phyloP scores from a whole-genome alignment of 352 stramenopile genomes.

The Globisporangium spiculum region DNA sequence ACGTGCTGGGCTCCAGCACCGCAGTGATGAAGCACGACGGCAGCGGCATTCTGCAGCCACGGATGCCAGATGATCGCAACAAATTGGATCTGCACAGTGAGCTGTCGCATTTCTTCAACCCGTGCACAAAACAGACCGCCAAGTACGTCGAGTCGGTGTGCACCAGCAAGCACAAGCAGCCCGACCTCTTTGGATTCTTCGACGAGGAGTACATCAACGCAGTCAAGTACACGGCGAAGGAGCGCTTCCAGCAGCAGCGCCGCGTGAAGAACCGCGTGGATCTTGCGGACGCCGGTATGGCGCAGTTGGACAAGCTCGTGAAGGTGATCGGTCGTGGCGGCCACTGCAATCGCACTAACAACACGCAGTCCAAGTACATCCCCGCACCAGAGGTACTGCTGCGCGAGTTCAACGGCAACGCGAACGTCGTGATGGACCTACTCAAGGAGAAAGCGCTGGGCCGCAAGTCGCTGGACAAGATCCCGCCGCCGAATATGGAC shows the following conservation, averaged over 20 bases:
- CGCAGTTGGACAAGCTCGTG: constrained; percentile 70
- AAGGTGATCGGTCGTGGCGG: constrained; percentile 59
- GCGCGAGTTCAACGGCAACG: constrained; percentile 64
- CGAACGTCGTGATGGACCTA: constrained; percentile 62
- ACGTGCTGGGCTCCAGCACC: constrained; percentile 19
- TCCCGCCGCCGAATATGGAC: constrained; percentile 55
- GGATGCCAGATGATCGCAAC: constrained; percentile 17
- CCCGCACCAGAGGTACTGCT: constrained; percentile 64
- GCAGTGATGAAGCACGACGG: constrained; percentile 13
- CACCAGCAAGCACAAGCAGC: constrained; percentile 30
- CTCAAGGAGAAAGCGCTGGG: constrained; percentile 70
- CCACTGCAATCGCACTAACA: constrained; percentile 64
- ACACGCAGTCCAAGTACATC: constrained; percentile 73
- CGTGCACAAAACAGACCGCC: constrained; percentile 38
- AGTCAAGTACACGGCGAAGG: constrained; percentile 59
- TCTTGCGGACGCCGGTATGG: constrained; percentile 64
- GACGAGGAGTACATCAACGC: constrained; percentile 56
- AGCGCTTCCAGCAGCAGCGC: constrained; percentile 50
- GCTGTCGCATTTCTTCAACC: constrained; percentile 45
- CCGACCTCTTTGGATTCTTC: constrained; percentile 60
- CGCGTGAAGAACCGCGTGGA: constrained; percentile 69
- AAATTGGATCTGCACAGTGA: constrained; percentile 34
- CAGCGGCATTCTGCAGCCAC: background rate
- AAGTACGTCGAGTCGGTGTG: constrained; percentile 30
- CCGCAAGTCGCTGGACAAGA: constrained; percentile 62